Evolutionary conservation across 345 rosid genomes (phyloP), one percentile per base, ranked within the genome.

Genomic region (Brassica rapa): DNA sequence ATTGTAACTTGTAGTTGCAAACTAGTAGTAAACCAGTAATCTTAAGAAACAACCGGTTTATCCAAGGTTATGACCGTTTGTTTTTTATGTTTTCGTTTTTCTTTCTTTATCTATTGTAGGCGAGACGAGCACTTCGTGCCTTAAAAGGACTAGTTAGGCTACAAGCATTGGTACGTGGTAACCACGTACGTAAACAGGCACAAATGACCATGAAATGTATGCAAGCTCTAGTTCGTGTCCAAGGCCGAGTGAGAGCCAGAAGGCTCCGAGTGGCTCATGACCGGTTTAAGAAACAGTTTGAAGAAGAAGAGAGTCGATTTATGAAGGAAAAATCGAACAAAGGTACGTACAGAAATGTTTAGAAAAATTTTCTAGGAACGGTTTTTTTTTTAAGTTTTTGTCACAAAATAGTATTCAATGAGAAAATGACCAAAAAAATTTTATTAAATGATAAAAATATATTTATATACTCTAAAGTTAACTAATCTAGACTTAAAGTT

Each of bases 131-230:
- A 11, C 82, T 95, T 82, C 88, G 96, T 15, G 99, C 98, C 1
- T 82, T 93, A 79, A 93, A 88, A 85, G 98, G 99, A 73, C 63
- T 95, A 75, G 98, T 95, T 80, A 88, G 97, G 85, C 87, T 95
- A 30, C 99, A 95, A 70, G 99, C 99, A 1, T 73, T 93, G 23
- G 99, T 95, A 56, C 91, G 99, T 76, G 99, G 99, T 9, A 85
- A 95, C 77, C 92, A 95, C 65, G 99, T 93, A 68, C 77, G 99
- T 3, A 95, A 93, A 84, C 98, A 93, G 81, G 98, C 99, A 5
- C 94, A 91, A 72, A 95, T 91, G 94, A 93, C 98, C 41, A 91
- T 95, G 97, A 86, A 92, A 72, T 91, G 98, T 82, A 95, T 93
- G 99, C 99, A 95, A 80, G 96, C 99, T 6, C 82, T 93, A 6